These are phyloP conservation scores for Fremontodendron californicum DNA, from an alignment of 345 rosid genomes.

Conservation along the genomic window DNA sequence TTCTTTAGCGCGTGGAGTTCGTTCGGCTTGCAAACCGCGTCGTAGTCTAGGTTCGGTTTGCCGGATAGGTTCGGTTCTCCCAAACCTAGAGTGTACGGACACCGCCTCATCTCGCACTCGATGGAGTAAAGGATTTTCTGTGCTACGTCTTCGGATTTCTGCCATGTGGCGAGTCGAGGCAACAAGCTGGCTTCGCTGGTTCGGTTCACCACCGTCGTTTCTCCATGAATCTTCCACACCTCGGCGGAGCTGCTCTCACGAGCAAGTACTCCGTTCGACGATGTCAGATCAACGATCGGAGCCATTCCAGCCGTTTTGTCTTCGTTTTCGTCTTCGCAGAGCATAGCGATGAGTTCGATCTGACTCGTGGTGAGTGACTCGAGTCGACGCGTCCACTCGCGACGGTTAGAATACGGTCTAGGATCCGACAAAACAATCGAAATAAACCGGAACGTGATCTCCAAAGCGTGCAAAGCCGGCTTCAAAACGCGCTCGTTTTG, in stretches of 20 bases:
- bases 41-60: slow-evolving; percentile 79
- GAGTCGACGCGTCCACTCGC: slow-evolving; percentile 68
- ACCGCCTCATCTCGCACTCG: slow-evolving; percentile 77
- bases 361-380: slow-evolving; percentile 64
- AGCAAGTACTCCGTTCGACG: slow-evolving; percentile 41
- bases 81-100: slow-evolving; percentile 72
- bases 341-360: slow-evolving; percentile 55
- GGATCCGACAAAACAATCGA: slow-evolving; percentile 63
- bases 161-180: slow-evolving; percentile 77
- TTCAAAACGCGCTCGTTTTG: slow-evolving; percentile 50
- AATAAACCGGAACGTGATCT: slow-evolving; percentile 79
- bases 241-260: slow-evolving; percentile 51
- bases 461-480: slow-evolving; percentile 80
- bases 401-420: slow-evolving; percentile 65
- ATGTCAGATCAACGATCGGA: slow-evolving; percentile 44
- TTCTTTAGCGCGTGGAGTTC: slow-evolving; percentile 50
- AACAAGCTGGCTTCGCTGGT: slow-evolving; percentile 71
- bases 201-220: slow-evolving; percentile 41
- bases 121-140: slow-evolving; percentile 55
- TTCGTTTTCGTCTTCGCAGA: slow-evolving; percentile 57
- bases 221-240: slow-evolving; percentile 58
- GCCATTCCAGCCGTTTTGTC: slow-evolving; percentile 31
- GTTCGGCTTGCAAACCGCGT: slow-evolving; percentile 66
- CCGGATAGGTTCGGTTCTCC: slow-evolving; percentile 81
- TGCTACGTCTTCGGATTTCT: slow-evolving; percentile 62